Percentiles rank a stretch among this genome's conserved stretches.
phyloP scores from a whole-genome alignment of 441 rosid genomes.

The Arabidopsis lyrata region DNA sequence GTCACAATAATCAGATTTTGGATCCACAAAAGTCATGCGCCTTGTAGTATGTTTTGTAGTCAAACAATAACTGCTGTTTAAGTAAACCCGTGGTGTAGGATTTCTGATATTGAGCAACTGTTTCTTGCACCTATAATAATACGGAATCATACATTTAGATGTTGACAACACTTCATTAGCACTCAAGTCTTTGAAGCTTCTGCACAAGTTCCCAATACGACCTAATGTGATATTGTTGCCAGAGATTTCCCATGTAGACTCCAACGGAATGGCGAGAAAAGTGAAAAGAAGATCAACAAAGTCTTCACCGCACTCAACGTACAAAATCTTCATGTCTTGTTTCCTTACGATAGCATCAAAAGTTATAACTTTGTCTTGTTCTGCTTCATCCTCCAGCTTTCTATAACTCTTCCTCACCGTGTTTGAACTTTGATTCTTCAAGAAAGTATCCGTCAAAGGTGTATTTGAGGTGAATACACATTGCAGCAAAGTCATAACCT shows the following conservation, averaged over 20 bases:
- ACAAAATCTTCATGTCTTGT: neutral
- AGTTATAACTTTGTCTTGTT: neutral
- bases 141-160: neutral
- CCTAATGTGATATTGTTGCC: neutral
- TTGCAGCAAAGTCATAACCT: slow-evolving; percentile 1
- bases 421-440: neutral
- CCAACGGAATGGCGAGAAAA: too few relatives aligned
- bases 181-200: neutral
- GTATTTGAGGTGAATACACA: neutral
- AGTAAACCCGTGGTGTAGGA: neutral
- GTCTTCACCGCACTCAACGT: too few relatives aligned
- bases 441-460: neutral
- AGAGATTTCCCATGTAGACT: neutral
- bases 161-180: neutral
- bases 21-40: neutral
- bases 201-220: neutral
- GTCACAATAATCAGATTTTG: neutral
- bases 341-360: neutral
- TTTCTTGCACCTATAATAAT: neutral
- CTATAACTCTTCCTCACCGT: neutral
- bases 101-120: neutral
- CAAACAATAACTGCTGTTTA: too few relatives aligned
- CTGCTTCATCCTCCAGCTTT: neutral
- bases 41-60: too few relatives aligned
- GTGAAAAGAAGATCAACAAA: too few relatives aligned